phyloP scores from a whole-genome alignment of 768 basidiomycete genomes.

The Clitopilus hobsonii region DNA sequence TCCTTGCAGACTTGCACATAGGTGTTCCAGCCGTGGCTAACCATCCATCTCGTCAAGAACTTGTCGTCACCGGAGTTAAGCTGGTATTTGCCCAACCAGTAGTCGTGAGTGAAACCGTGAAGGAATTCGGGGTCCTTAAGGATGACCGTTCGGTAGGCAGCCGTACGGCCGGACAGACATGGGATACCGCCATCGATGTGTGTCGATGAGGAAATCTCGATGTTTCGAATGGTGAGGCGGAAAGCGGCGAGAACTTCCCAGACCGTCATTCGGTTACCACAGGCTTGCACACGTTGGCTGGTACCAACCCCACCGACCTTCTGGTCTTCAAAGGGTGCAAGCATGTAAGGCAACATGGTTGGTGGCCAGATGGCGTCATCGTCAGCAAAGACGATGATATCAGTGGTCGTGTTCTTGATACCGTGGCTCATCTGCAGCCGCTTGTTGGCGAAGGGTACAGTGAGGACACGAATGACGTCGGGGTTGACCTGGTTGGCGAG shows the following conservation, averaged over 20 bases:
- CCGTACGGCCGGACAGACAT: slow-evolving; percentile 89
- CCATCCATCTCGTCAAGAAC: slow-evolving; percentile 95
- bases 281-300: slow-evolving; percentile 81
- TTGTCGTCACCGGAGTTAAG: slow-evolving; percentile 94
- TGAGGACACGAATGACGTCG: slow-evolving; percentile 77
- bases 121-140: slow-evolving; percentile 93
- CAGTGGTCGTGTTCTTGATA: slow-evolving; percentile 85
- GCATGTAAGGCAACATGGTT: slow-evolving; percentile 80
- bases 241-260: slow-evolving; percentile 96
- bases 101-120: slow-evolving; percentile 91
- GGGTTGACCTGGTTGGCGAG: slow-evolving; percentile 88
- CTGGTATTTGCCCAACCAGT: slow-evolving; percentile 92
- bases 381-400: slow-evolving; percentile 93
- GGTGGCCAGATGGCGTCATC: slow-evolving; percentile 97
- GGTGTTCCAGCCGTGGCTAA: slow-evolving; percentile 92
- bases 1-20: slow-evolving; percentile 86
- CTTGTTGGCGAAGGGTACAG: slow-evolving; percentile 92
- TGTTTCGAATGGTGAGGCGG: slow-evolving; percentile 88
- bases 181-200: slow-evolving; percentile 93
- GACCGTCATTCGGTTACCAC: slow-evolving; percentile 77
- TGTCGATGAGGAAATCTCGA: slow-evolving; percentile 84
- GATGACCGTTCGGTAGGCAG: slow-evolving; percentile 90
- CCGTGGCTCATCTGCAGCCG: slow-evolving; percentile 92
- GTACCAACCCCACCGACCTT: slow-evolving; percentile 91
- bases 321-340: slow-evolving; percentile 94